Base-by-base conservation (phyloP, 1,284 basidiomycete genomes). In the Exobasidium rhododendri region DNA sequence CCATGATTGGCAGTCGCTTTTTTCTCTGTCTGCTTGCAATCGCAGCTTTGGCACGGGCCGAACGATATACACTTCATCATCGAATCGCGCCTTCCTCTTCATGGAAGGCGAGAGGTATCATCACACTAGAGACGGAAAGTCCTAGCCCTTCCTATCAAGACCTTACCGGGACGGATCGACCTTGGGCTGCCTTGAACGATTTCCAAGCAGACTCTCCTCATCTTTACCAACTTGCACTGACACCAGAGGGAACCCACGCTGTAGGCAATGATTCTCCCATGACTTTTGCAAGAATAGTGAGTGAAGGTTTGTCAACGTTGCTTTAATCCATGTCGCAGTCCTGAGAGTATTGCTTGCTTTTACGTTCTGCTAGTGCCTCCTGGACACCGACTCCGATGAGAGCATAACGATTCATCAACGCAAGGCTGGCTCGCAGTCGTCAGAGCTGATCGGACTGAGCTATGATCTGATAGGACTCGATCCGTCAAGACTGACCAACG, bases 261-360 rank as follows among this genome's bases (percentile, higher is more conserved):
- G 52, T 55, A 5, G 29, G 35, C 28, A 31, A 55, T 31, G 14
- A 6, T 22, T n/a, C 52, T 6, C 52, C 52, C 13, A 55, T 55
- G 24, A 55, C 52, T n/a, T 55, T 55, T 32, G 52, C 52, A 17
- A 55, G 40, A 26, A 26, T 29, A 20, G 52, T 55, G 52, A 35
- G 52, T 55, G 44, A 17, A 4, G 17, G 3, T 3, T 3, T 10
- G 4, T 45, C n/a, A 17, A n/a, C 44, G 17, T 45, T 3, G 3
- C 13, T 26, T 3, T 52, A 22, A n/a, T 52, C 17, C 20, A 52
- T 10, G 13, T 32, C 30, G 7, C 17, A 28, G 3, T 52, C 17
- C 30, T 52, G 13, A 28, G 4, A 5, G 29, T n/a, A 55, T 44
- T 22, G 10, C 22, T 54, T 35, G 2, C 52, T n/a, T 31, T 31